phyloP scores from a whole-genome alignment of 2,329 filamentous ascomycete species.

The Rutstroemia sp. region DNA sequence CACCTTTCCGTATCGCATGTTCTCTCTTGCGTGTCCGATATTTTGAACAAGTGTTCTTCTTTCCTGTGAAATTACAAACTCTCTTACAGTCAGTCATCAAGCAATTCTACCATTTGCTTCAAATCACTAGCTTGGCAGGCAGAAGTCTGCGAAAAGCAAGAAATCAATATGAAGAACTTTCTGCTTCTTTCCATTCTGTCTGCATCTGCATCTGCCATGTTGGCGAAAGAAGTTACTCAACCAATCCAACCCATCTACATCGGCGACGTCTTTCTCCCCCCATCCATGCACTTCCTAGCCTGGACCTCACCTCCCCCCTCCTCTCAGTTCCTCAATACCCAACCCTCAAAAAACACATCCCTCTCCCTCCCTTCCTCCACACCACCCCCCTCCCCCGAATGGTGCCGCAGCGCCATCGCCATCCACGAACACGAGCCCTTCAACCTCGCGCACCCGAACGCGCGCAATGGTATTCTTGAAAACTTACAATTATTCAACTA shows the following conservation, averaged over 20 bases:
- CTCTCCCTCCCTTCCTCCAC: neutral
- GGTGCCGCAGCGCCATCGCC: slow-evolving; percentile 21
- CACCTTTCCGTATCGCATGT: no score
- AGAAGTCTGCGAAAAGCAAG: no score
- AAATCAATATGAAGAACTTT: neutral
- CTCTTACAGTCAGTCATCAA: no score
- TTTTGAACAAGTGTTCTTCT: no score
- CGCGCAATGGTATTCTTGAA: slow-evolving; percentile 12
- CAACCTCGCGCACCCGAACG: slow-evolving; percentile 1
- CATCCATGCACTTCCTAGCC: slow-evolving; percentile 24
- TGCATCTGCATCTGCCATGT: neutral
- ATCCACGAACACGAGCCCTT: slow-evolving; percentile 15
- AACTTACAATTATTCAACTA: slow-evolving; percentile 21
- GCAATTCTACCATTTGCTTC: no score
- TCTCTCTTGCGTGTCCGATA: no score
- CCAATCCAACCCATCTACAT: slow-evolving; percentile 23
- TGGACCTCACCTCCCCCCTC: slow-evolving; percentile 15
- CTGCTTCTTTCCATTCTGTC: slow-evolving; percentile 2
- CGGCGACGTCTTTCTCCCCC: slow-evolving; percentile 25
- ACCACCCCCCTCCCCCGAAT: slow-evolving; percentile 14
- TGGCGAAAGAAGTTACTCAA: slow-evolving; percentile 4
- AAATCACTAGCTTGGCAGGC: no score
- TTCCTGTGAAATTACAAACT: no score
- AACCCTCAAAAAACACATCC: neutral
- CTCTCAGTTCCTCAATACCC: neutral